Percentiles rank a stretch among this genome's conserved stretches.
Evolutionary conservation across 495 filamentous ascomycete species (phyloP).

Genomic region (Lasiosphaeria ovina): DNA sequence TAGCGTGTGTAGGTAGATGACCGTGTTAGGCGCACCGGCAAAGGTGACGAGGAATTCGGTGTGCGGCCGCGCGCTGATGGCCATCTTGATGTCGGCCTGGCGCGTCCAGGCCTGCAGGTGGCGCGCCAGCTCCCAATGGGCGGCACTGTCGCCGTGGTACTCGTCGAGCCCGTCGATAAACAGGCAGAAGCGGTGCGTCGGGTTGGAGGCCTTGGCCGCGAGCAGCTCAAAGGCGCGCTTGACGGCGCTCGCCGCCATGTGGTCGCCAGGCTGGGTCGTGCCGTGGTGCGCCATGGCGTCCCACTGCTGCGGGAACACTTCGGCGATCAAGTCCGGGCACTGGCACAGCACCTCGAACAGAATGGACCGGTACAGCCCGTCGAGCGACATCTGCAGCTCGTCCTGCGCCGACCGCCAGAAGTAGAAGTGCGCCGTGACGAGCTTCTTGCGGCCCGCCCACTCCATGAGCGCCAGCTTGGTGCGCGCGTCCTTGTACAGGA

Average conservation of each 20-base stretch:
- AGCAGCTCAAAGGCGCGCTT: slow-evolving; percentile 6
- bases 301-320: slow-evolving; percentile 17
- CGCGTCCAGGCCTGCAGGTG: slow-evolving; percentile 7
- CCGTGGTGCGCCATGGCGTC: background rate
- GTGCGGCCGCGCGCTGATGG: slow-evolving; percentile 12
- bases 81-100: slow-evolving; percentile 15
- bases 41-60: slow-evolving; percentile 14
- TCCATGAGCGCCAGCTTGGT: slow-evolving; percentile 2
- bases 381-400: slow-evolving; percentile 37
- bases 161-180: slow-evolving; percentile 53
- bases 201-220: background rate
- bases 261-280: background rate
- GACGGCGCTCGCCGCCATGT: background rate
- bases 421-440: slow-evolving; percentile 10
- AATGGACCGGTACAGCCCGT: slow-evolving; percentile 41
- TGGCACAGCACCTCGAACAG: slow-evolving; percentile 37
- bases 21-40: background rate
- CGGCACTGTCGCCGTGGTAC: slow-evolving; percentile 25
- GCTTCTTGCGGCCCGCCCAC: slow-evolving; percentile 11
- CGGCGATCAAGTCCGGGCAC: slow-evolving; percentile 33
- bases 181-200: slow-evolving; percentile 33
- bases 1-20: slow-evolving; percentile 24
- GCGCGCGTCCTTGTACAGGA: background rate
- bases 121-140: slow-evolving; percentile 6
- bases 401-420: slow-evolving; percentile 14